A percentile compares a stretch with the other conserved stretches of the same genome.
Evolutionary conservation across 2,329 filamentous ascomycete species (phyloP).

Genomic region (Xylaria sp.): DNA sequence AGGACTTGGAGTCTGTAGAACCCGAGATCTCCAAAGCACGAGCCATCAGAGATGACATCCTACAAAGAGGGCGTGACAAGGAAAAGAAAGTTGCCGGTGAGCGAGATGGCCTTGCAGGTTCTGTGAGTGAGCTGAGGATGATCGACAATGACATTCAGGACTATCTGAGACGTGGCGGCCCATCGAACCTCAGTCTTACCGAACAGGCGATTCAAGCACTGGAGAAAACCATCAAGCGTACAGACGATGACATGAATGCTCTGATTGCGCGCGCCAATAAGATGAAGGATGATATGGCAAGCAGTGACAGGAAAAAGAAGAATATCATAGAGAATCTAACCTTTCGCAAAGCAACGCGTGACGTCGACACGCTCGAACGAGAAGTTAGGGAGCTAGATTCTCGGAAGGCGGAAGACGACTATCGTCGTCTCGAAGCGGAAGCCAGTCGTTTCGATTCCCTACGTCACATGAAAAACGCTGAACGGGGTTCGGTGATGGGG

Average conservation of each 20-base stretch:
- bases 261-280: conserved; percentile 76
- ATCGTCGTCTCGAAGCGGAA: conserved; percentile 74
- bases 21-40: conserved; percentile 79
- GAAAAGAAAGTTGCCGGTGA: conserved; percentile 75
- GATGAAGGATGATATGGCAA: conserved; percentile 76
- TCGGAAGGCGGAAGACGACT: conserved; percentile 83
- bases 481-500: conserved; percentile 76
- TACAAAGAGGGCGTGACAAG: conserved; percentile 71
- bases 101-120: conserved; percentile 73
- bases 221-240: conserved; percentile 66
- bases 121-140: conserved; percentile 76
- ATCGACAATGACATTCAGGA: conserved; percentile 78
- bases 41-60: conserved; percentile 76
- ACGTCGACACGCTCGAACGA: conserved; percentile 67
- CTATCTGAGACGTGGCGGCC: conserved; percentile 79
- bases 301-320: conserved; percentile 81
- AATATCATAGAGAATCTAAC: conserved; percentile 89
- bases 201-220: conserved; percentile 71
- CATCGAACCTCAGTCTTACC: conserved; percentile 71
- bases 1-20: conserved; percentile 73
- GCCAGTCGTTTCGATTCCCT: conserved; percentile 69
- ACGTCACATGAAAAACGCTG: conserved; percentile 72
- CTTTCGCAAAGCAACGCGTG: conserved; percentile 76
- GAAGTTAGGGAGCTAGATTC: conserved; percentile 78
- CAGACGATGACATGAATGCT: conserved; percentile 71